phyloP scores from a whole-genome alignment of 768 basidiomycete genomes.

The Mycena amicta region DNA sequence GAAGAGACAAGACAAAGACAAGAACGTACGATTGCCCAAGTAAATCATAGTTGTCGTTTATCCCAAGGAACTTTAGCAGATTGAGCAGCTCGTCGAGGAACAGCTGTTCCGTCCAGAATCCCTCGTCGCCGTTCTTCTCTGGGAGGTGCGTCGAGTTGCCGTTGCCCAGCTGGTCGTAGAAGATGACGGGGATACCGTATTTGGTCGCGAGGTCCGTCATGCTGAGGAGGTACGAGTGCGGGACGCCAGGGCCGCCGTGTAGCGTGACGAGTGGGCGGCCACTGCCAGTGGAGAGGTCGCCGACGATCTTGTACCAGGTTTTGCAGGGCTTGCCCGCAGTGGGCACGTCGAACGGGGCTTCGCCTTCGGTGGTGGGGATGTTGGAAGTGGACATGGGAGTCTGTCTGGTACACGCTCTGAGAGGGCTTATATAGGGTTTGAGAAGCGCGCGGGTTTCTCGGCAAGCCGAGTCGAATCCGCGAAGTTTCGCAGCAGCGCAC shows the following conservation, averaged over 20 bases:
- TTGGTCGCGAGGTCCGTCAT: slow-evolving; percentile 15
- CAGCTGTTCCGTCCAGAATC: slow-evolving; percentile 49
- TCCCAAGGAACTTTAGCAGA: slow-evolving; percentile 43
- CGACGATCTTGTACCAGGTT: slow-evolving; percentile 48
- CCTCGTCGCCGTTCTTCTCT: slow-evolving; percentile 39
- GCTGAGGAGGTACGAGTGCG: slow-evolving; percentile 18
- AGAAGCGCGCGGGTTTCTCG: too few species aligned
- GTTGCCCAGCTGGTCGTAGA: slow-evolving; percentile 56
- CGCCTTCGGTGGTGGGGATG: neutral
- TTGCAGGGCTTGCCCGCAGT: slow-evolving; percentile 29
- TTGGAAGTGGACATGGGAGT: neutral
- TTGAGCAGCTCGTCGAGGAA: slow-evolving; percentile 52
- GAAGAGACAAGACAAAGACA: too few species aligned
- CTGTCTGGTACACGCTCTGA: too few species aligned
- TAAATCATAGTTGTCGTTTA: slow-evolving; percentile 43
- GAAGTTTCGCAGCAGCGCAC: too few species aligned
- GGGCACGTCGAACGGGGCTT: slow-evolving; percentile 20
- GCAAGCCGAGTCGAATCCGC: too few species aligned
- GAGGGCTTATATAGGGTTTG: too few species aligned
- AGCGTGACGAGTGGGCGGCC: slow-evolving; percentile 41
- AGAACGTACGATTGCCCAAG: slow-evolving; percentile 48
- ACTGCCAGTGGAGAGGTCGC: slow-evolving; percentile 34
- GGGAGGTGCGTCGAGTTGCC: slow-evolving; percentile 50
- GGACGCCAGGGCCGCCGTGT: slow-evolving; percentile 49
- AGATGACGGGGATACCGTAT: slow-evolving; percentile 42